phyloP scores from a whole-genome alignment of 768 basidiomycete genomes.

The Rhodotorula kratochvilovae region DNA sequence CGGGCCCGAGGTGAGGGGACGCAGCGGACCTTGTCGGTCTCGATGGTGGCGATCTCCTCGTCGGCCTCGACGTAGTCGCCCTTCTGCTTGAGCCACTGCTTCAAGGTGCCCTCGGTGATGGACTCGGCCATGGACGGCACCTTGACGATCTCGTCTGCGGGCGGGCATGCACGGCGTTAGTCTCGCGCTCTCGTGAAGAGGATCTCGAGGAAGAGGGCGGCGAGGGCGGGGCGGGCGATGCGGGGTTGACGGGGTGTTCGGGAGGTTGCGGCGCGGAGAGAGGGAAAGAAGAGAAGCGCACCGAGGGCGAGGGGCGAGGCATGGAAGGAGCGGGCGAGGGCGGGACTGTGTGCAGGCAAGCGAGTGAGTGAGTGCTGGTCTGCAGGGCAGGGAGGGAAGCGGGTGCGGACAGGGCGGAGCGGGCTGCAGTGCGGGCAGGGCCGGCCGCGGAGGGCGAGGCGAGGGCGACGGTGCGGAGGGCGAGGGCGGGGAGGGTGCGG shows the following conservation, averaged over 20 bases:
- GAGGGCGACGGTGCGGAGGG: not conserved
- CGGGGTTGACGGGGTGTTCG: too few species aligned
- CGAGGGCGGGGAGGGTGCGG: not conserved
- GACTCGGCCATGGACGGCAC: conserved; percentile 61
- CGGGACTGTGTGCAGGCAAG: not conserved
- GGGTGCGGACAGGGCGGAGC: not conserved
- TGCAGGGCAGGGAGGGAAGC: not conserved
- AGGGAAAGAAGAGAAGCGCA: conserved; percentile 1
- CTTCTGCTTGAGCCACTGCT: conserved; percentile 86
- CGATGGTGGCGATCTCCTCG: conserved; percentile 95
- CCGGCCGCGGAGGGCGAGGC: not conserved
- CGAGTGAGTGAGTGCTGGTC: not conserved
- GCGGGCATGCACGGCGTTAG: not conserved
- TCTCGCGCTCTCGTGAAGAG: too few species aligned
- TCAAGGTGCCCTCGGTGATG: conserved; percentile 94
- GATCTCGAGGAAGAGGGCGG: too few species aligned
- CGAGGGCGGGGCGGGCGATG: too few species aligned
- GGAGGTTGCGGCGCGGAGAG: too few species aligned
- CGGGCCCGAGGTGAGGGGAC: not conserved
- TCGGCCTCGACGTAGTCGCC: conserved; percentile 86
- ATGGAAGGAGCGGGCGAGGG: conserved; percentile 31
- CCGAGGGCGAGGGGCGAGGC: conserved; percentile 25
- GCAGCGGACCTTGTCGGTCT: conserved; percentile 85
- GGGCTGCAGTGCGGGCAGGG: not conserved
- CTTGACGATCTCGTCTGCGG: conserved; percentile 34